Evolutionary conservation across 1,139 yeast species (phyloP), one percentile per base, ranked within the genome.

Genomic region (Suhomyces wounanorum): DNA sequence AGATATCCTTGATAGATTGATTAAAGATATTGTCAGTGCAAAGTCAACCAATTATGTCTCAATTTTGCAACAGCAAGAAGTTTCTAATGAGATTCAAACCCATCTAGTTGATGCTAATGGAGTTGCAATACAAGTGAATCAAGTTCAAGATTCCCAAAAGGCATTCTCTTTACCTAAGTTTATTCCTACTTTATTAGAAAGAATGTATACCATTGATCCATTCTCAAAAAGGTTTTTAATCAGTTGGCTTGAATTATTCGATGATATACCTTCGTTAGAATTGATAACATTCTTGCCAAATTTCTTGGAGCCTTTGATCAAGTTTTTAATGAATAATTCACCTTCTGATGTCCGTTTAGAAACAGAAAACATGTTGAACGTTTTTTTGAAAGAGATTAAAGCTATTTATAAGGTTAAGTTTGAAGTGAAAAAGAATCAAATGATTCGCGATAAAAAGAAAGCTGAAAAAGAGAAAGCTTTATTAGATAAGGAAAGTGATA

Each of bases 11-110:
- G 98, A 95, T 68, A 69, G 98, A 40, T 77, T 95, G 57, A 84
- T 94, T 57, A 94, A 95, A 66, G 99, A 95, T 66, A 92, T 95
- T 49, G 97, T 94, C 1, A 89, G 96, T 47, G 98, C 96, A 56
- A 90, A 92, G 64, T 96, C 98, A 0, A 86, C 97, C 0, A 87
- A 87, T 23, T 94, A 91, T 67, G 86, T 91, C 1, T 89, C 96
- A n/a, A 81, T 89, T 3, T 80, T 91, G 36, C 85, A 83, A 51
- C 81, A 77, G 50, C 78, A 79, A 50, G 78, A 81, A 14, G 68
- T 70, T 8, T 53, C 62, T n/a, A 73, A 71, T 35, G 80, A 80
- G 10, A 76, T 68, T 40, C 64, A 63, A 40, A 64, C 83, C 0
- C 81, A 79, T 51, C 67, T 79, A 18, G 70, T 79, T 2, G 83